A percentile compares a stretch with the other conserved stretches of the same genome.
Conservation (phyloP, 2,329 filamentous ascomycete species). For the Cercospora zeae-maydis region DNA sequence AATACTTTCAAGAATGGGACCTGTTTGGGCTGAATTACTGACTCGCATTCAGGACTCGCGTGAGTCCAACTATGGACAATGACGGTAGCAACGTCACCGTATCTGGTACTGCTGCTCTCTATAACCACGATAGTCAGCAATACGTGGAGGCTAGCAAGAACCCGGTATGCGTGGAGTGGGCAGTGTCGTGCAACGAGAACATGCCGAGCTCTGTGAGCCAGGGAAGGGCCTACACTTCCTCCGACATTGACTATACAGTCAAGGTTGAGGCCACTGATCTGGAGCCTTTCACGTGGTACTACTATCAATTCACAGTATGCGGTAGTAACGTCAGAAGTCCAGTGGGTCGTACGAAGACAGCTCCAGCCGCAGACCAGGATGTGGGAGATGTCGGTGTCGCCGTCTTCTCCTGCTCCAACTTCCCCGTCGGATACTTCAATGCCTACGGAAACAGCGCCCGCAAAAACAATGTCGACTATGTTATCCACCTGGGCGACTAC, state of each 20-base stretch:
- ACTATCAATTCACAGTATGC: slow-evolving; percentile 31
- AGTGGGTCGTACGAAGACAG: slow-evolving; percentile 30
- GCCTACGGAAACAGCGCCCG: slow-evolving; percentile 30
- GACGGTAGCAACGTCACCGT: slow-evolving; percentile 31
- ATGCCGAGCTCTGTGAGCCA: slow-evolving; percentile 19
- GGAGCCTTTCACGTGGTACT: slow-evolving; percentile 29
- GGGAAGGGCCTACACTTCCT: slow-evolving; percentile 30
- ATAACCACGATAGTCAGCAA: slow-evolving; percentile 30
- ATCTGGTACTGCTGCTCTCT: slow-evolving; percentile 26
- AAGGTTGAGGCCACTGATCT: slow-evolving; percentile 29
- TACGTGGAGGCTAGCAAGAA: slow-evolving; percentile 26
- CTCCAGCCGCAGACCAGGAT: slow-evolving; percentile 26
- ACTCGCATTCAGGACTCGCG: slow-evolving; percentile 27
- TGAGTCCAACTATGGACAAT: slow-evolving; percentile 24
- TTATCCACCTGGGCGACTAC: slow-evolving; percentile 27
- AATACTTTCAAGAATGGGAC: background rate
- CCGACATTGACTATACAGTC: slow-evolving; percentile 32
- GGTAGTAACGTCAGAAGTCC: slow-evolving; percentile 25
- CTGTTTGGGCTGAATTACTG: background rate
- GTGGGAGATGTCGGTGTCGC: slow-evolving; percentile 26
- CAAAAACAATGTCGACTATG: slow-evolving; percentile 41
- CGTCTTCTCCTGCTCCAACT: slow-evolving; percentile 31
- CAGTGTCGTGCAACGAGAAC: slow-evolving; percentile 17
- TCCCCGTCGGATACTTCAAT: slow-evolving; percentile 30
- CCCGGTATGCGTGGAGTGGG: slow-evolving; percentile 27